A percentile compares a stretch with the other conserved stretches of the same genome.
phyloP scores from a whole-genome alignment of 257 asterid genomes.

The Solanum sparsipilum region DNA sequence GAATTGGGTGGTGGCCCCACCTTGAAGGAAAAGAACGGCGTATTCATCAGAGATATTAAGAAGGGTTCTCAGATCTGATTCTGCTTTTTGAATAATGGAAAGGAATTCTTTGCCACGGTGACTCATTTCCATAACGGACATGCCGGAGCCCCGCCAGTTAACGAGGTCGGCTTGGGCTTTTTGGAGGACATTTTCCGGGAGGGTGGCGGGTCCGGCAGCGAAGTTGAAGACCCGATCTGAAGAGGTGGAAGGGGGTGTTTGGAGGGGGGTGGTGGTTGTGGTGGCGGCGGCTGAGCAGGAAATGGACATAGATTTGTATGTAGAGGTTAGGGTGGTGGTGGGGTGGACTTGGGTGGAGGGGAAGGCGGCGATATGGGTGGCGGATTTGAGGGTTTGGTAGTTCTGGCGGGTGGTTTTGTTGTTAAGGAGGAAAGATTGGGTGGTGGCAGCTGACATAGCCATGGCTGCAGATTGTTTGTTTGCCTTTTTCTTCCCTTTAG shows the following conservation, averaged over 20 bases:
- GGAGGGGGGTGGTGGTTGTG: slow-evolving; percentile 25
- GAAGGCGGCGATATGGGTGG: slow-evolving; percentile 35
- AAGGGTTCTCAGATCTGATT: slow-evolving; percentile 71
- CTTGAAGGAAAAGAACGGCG: slow-evolving; percentile 88
- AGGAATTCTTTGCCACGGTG: slow-evolving; percentile 90
- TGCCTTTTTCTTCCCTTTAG: not conserved
- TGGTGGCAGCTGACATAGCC: slow-evolving; percentile 36
- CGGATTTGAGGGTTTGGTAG: slow-evolving; percentile 12
- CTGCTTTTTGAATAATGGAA: slow-evolving; percentile 83
- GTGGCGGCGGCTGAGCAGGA: slow-evolving; percentile 30
- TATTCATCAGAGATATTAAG: slow-evolving; percentile 48
- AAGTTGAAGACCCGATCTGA: slow-evolving; percentile 83
- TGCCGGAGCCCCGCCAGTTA: slow-evolving; percentile 78
- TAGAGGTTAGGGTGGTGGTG: not conserved
- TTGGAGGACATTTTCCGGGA: slow-evolving; percentile 77
- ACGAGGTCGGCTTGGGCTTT: slow-evolving; percentile 82
- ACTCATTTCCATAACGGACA: slow-evolving; percentile 99
- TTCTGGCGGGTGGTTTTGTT: slow-evolving; percentile 4
- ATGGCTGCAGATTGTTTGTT: not conserved
- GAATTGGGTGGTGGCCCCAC: slow-evolving; percentile 98
- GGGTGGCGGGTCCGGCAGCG: slow-evolving; percentile 94
- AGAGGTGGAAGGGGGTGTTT: slow-evolving; percentile 29
- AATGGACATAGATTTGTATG: slow-evolving; percentile 23
- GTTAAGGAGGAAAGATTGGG: slow-evolving; percentile 17
- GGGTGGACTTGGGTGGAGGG: slow-evolving; percentile 24